Base-by-base conservation (phyloP, 2,329 filamentous ascomycete species). In the Albifimbria verrucaria region DNA sequence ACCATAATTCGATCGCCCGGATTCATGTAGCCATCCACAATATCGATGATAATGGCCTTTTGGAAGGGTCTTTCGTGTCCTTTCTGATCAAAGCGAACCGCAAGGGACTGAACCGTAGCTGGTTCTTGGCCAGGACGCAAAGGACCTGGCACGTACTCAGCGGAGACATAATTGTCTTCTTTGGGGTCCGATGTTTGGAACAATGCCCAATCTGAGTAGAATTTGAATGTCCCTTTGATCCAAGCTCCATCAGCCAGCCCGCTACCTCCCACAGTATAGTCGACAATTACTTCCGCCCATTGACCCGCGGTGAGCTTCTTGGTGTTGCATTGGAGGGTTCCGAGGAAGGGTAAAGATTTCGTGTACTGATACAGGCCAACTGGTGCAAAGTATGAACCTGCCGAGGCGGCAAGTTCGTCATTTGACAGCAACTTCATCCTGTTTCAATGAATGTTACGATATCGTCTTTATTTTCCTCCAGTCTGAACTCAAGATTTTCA, bases 211-310 rank as follows among this genome's bases (percentile, higher is more conserved):
- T 70, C 67, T 25, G 68, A 70, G 55, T 71, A 71, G 39, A 71
- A 71, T 44, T 71, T 70, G 61, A 71, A 71, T 0, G 68, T 71
- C 2, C 68, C 68, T 50, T 71, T 71, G 48, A 71, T 70, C 68
- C 65, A 71, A 4, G 68, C 68, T 2, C 68, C 66, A 20, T 58
- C 57, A 15, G 57, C 57, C 2, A 57, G 52, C 20, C 56, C 54
- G 28, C 57, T 55, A 0, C 3, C 50, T 2, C 68, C 68, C 12
- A 64, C 59, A 3, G 59, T 63, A 51, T 68, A 69, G 4, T 58
- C 61, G n/a, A 62, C 47, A 3, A 61, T 45, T 10, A 67, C 48
- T 42, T 69, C 66, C 7, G 64, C 65, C 64, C 62, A 67, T 55
- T 68, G 56, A 4, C 66, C 65, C 1, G 66, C 63, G 4, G 49